Percentiles rank a stretch among this genome's conserved stretches.
Evolutionary conservation across 2,329 filamentous ascomycete genomes (phyloP).

Genomic region (Trichoderma sp.): DNA sequence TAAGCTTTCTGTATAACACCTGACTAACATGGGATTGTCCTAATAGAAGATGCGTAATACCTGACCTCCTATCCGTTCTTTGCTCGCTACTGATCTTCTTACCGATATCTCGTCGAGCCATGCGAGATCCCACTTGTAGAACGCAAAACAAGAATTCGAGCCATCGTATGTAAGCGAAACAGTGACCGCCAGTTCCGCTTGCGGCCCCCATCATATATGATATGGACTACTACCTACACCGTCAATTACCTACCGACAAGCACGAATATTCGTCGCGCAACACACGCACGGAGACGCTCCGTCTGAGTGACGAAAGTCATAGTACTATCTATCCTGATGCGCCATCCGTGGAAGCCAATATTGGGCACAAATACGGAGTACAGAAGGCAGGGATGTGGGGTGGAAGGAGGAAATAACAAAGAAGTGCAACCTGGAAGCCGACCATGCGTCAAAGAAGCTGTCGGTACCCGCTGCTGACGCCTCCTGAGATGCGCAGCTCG

Average conservation of each 20-base stretch:
- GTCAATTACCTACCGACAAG: background rate
- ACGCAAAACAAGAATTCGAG: background rate
- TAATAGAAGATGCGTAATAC: background rate
- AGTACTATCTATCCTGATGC: slow-evolving; percentile 2
- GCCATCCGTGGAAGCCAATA: slow-evolving; percentile 6
- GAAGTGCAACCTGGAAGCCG: background rate
- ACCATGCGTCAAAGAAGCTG: slow-evolving; percentile 7
- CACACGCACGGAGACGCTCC: background rate
- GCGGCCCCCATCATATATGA: background rate
- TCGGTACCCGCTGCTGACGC: slow-evolving; percentile 24
- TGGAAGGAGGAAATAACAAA: background rate
- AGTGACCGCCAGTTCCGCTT: slow-evolving; percentile 19
- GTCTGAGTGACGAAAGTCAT: slow-evolving; percentile 10
- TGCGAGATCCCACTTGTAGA: background rate
- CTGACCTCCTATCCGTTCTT: background rate
- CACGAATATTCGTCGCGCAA: background rate
- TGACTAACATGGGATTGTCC: background rate
- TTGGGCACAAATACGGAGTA: slow-evolving; percentile 5
- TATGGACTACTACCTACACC: slow-evolving; percentile 3
- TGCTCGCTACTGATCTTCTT: background rate
- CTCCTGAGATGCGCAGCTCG: slow-evolving; percentile 24
- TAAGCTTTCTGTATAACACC: too few relatives aligned
- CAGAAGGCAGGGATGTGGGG: slow-evolving; percentile 21
- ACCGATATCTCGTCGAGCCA: background rate
- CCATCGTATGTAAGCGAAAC: slow-evolving; percentile 5